Conservation (phyloP, 1,284 basidiomycete species). For the Naganishia liquefaciens region DNA sequence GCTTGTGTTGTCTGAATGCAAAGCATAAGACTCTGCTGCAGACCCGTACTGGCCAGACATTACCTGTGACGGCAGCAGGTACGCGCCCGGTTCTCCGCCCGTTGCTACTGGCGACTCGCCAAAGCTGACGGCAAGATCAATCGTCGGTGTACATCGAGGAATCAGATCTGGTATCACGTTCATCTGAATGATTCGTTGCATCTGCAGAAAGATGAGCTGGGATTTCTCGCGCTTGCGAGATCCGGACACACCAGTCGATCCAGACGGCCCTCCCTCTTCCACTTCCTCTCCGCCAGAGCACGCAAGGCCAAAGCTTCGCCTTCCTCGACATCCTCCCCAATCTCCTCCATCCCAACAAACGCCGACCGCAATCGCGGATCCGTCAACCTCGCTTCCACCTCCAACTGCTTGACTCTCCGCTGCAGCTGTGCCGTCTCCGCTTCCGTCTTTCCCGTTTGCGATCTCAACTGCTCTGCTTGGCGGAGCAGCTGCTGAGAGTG, state of each 20-base stretch:
- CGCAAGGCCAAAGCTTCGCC: constrained; percentile 62
- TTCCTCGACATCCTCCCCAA: constrained; percentile 50
- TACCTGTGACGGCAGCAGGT: constrained; percentile 33
- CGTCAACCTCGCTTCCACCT: constrained; percentile 48
- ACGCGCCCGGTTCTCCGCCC: constrained; percentile 36
- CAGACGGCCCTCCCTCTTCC: constrained; percentile 78
- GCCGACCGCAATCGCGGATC: constrained; percentile 45
- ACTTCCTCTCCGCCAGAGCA: constrained; percentile 76
- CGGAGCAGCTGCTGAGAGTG: constrained; percentile 12
- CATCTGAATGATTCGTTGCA: constrained; percentile 90
- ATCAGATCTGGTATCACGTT: constrained; percentile 84
- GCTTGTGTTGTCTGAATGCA: constrained; percentile 26
- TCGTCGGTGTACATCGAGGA: constrained; percentile 67
- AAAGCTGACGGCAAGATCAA: constrained; percentile 54
- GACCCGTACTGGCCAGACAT: not conserved
- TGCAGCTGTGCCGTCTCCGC: constrained; percentile 3
- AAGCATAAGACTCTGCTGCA: not conserved
- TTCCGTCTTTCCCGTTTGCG: constrained; percentile 7
- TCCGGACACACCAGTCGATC: constrained; percentile 69
- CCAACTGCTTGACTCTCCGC: constrained; percentile 34
- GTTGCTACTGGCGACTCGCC: constrained; percentile 49
- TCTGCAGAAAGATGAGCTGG: constrained; percentile 57
- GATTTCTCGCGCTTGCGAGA: not conserved
- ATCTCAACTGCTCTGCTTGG: constrained; percentile 14
- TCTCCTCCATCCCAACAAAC: constrained; percentile 36